Conservation (phyloP, 345 rosid species). For the Eucalyptus grandis region DNA sequence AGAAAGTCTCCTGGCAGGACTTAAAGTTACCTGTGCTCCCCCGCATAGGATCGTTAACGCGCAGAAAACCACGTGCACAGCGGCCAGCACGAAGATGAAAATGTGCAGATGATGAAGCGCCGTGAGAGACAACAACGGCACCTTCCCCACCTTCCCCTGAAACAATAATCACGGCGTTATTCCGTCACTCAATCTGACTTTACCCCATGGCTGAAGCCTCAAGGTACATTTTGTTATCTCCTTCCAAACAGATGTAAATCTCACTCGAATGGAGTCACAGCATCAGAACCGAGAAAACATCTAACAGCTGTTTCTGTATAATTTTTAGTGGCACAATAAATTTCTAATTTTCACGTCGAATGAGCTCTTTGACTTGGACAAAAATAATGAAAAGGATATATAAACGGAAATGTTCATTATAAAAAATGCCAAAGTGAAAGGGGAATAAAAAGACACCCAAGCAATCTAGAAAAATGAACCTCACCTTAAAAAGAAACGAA, state of each 20-base stretch:
- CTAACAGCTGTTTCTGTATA: not conserved
- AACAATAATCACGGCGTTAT: not conserved
- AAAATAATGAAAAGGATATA: not conserved
- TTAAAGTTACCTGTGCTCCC: slow-evolving; percentile 40
- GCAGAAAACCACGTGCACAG: slow-evolving; percentile 58
- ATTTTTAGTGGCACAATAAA: not conserved
- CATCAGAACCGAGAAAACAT: not conserved
- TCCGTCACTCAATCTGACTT: not conserved
- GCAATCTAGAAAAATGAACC: no score
- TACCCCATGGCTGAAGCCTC: not conserved
- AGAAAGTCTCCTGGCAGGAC: not conserved
- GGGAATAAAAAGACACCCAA: no score
- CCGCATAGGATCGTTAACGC: slow-evolving; percentile 74
- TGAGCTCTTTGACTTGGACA: not conserved
- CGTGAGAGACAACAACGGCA: slow-evolving; percentile 38
- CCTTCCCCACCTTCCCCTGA: slow-evolving; percentile 66
- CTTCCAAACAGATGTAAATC: not conserved
- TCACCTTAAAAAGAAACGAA: not conserved
- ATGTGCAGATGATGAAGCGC: slow-evolving; percentile 84
- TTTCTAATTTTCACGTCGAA: not conserved
- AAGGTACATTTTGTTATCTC: not conserved
- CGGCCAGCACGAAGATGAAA: slow-evolving; percentile 75
- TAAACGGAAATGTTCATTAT: no score
- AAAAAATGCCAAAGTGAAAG: fast-evolving
- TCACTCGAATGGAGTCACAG: not conserved